These are phyloP conservation scores for Bauhinia variegata DNA, from an alignment of 306 rosid species.

Conservation along the genomic window DNA sequence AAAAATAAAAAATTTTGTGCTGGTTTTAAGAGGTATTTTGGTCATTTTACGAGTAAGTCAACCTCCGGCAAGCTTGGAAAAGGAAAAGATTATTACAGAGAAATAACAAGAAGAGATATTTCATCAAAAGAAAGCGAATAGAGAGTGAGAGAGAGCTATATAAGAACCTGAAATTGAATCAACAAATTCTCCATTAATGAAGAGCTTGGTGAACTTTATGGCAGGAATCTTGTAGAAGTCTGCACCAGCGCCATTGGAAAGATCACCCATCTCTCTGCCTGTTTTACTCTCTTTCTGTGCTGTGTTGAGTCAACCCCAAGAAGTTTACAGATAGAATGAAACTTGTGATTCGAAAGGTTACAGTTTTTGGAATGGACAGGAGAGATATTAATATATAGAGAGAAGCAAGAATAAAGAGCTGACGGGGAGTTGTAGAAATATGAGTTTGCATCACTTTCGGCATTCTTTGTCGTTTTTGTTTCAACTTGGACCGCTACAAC, in stretches of 20 bases:
- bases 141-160: neutral
- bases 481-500: too few relatives aligned
- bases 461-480: too few relatives aligned
- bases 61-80: too few relatives aligned
- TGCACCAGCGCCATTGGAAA: slow-evolving; percentile 26
- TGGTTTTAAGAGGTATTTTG: too few relatives aligned
- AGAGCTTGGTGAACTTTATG: slow-evolving; percentile 76
- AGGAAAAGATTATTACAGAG: neutral
- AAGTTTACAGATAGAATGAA: neutral
- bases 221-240: slow-evolving; percentile 53
- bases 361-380: neutral
- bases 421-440: too few relatives aligned
- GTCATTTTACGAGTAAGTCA: too few relatives aligned
- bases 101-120: neutral
- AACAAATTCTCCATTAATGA: slow-evolving; percentile 86
- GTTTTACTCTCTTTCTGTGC: neutral
- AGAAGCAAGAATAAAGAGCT: neutral
- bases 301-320: neutral
- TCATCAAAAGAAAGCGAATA: neutral
- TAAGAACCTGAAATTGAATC: slow-evolving; percentile 79
- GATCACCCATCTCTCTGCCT: slow-evolving; percentile 48
- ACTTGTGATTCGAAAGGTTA: neutral
- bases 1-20: too few relatives aligned
- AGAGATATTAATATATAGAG: slow-evolving; percentile 10
- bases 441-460: too few relatives aligned